Evolutionary conservation across 73 alveolate species (phyloP), one percentile per base, ranked within the genome.

Genomic region (Tetrahymena borealis): DNA sequence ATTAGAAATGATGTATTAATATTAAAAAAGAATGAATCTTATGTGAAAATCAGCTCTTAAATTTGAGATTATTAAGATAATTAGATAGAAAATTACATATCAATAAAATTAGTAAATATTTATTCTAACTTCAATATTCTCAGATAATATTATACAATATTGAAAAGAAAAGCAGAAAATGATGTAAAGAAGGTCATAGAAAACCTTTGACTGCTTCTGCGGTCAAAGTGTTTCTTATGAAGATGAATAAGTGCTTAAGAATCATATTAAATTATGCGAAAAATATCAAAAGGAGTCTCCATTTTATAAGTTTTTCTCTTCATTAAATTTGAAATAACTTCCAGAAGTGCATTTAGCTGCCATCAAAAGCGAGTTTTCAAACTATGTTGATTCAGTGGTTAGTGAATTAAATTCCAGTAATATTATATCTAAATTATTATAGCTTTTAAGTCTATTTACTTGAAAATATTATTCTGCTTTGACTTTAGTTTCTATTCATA

Each of bases 141-240:
- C n/a, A n/a, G n/a, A n/a, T n/a, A n/a, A n/a, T n/a, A n/a, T n/a
- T n/a, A n/a, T n/a, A n/a, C n/a, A n/a, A n/a, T n/a, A n/a, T n/a
- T n/a, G n/a, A n/a, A n/a, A n/a, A n/a, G n/a, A n/a, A 60, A 3
- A 13, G 3, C 7, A 5, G 28, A 20, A 20, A 20, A 20, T 20
- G 38, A 60, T 60, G 85, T 24, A 60, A 24, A 60, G 85, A n/a
- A 60, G 85, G 78, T 32, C 78, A 15, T 4, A 60, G 13, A 60
- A 20, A 60, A 28, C 37, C 31, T 93, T 79, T 40, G 79, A 39
- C 24, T 93, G 95, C 38, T 93, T 93, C 78, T 93, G 95, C 41
- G 93, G 93, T 12, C 28, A 39, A 12, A 31, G 40, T 7, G 35
- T 93, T n/a, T 38, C 90, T 31, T 39, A 41, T 32, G 93, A 93